phyloP scores from a whole-genome alignment of 1,284 basidiomycete genomes.

The Exobasidium rhododendri region DNA sequence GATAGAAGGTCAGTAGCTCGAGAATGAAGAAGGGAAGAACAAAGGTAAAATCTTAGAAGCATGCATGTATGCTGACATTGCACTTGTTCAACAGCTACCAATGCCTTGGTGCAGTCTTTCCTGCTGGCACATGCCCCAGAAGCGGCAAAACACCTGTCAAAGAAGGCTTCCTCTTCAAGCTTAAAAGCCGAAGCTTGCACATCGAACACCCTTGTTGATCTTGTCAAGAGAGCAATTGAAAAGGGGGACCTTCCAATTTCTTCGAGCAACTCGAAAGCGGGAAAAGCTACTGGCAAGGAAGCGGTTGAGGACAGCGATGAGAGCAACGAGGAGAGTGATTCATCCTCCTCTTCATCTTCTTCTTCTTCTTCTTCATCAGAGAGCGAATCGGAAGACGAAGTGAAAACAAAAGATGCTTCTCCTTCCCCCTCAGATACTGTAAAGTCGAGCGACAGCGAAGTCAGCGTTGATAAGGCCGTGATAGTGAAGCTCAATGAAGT shows the following conservation, averaged over 20 bases:
- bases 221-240: not conserved
- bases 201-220: not conserved
- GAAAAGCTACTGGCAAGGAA: conserved; percentile 2
- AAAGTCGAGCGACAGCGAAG: conserved; percentile 2
- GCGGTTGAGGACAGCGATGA: not conserved
- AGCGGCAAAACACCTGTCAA: not conserved
- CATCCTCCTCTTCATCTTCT: not conserved
- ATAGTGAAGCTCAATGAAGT: not conserved
- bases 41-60: too few relatives aligned
- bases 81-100: not conserved
- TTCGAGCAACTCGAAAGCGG: not conserved
- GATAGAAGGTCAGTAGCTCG: not conserved
- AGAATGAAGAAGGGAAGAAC: too few relatives aligned
- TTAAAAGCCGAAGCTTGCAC: not conserved
- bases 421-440: not conserved
- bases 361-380: conserved; percentile 9
- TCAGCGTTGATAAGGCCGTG: not conserved
- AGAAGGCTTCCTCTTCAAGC: not conserved
- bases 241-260: not conserved
- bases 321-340: conserved; percentile 1
- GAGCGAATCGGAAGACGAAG: not conserved
- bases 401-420: not conserved
- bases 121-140: not conserved
- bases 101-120: not conserved
- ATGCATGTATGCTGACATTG: too few relatives aligned